These are phyloP conservation scores for Coemansia sp. DNA, from an alignment of 192 early-diverging fungal genomes.

Conservation along the genomic window DNA sequence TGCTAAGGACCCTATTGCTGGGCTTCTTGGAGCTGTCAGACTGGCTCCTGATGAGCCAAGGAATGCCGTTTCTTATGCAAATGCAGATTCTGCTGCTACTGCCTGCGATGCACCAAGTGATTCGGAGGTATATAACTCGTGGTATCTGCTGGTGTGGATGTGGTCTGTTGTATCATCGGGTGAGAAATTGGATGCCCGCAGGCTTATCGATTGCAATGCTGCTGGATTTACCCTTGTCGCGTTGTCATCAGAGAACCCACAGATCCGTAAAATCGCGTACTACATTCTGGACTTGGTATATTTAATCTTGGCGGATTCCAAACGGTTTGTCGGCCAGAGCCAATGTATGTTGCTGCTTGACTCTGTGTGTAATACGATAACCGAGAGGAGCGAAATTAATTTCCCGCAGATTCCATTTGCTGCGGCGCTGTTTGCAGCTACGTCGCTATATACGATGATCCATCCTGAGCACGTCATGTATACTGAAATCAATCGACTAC, in stretches of 20 bases:
- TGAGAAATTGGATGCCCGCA: slow-evolving; percentile 13
- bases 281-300: slow-evolving; percentile 34
- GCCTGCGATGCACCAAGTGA: slow-evolving; percentile 3
- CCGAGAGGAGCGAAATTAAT: slow-evolving; percentile 2
- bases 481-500: slow-evolving; percentile 22
- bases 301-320: slow-evolving; percentile 6
- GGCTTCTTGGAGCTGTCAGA: slow-evolving; percentile 1
- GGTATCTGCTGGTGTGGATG: slow-evolving; percentile 42
- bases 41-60: not conserved
- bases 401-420: slow-evolving; percentile 41
- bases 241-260: slow-evolving; percentile 32
- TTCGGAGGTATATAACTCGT: slow-evolving; percentile 29
- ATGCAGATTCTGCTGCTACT: not conserved
- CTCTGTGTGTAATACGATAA: slow-evolving; percentile 45
- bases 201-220: slow-evolving; percentile 38
- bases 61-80: too few species aligned
- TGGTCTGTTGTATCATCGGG: slow-evolving; percentile 35
- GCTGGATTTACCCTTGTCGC: slow-evolving; percentile 36
- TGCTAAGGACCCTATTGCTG: slow-evolving; percentile 4
- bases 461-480: slow-evolving; percentile 49
- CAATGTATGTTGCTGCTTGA: slow-evolving; percentile 41
- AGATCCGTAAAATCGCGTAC: slow-evolving; percentile 44
- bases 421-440: slow-evolving; percentile 36
- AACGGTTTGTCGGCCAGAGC: slow-evolving; percentile 17
- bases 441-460: slow-evolving; percentile 30